Percentiles rank a stretch among this genome's conserved stretches.
These are phyloP conservation scores for Hypholoma sublateritium DNA, from an alignment of 768 basidiomycete species.

Conservation along the genomic window DNA sequence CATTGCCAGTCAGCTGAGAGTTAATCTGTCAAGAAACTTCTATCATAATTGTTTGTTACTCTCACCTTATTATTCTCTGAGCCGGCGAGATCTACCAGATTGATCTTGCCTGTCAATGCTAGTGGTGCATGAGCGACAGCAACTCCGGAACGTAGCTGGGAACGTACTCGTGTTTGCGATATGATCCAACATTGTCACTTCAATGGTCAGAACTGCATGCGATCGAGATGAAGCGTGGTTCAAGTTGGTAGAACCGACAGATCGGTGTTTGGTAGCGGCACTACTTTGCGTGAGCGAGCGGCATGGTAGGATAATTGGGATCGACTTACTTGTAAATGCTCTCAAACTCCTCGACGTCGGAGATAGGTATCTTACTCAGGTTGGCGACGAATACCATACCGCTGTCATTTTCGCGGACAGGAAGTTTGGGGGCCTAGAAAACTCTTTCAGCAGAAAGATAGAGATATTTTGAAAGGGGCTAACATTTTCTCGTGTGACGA, in stretches of 20 bases:
- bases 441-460: constrained; percentile 1
- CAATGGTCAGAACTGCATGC: constrained; percentile 82
- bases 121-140: neutral
- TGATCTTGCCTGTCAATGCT: constrained; percentile 78
- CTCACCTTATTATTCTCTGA: constrained; percentile 86
- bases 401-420: constrained; percentile 51
- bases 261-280: constrained; percentile 72
- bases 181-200: constrained; percentile 59
- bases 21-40: neutral
- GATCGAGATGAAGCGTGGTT: constrained; percentile 86
- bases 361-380: constrained; percentile 41
- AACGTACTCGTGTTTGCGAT: constrained; percentile 51
- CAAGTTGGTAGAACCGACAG: constrained; percentile 82
- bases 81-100: constrained; percentile 87
- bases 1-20: constrained; percentile 74
- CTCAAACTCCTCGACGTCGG: constrained; percentile 44
- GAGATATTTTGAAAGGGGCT: neutral
- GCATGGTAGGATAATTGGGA: neutral
- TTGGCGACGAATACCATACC: constrained; percentile 59
- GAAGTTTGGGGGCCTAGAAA: constrained; percentile 47
- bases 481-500: constrained; percentile 72
- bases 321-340: constrained; percentile 39
- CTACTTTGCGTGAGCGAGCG: constrained; percentile 30
- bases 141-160: neutral
- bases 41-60: neutral